Conservation (phyloP, 148 eudicot species). For the Vaccinium macrocarpon region DNA sequence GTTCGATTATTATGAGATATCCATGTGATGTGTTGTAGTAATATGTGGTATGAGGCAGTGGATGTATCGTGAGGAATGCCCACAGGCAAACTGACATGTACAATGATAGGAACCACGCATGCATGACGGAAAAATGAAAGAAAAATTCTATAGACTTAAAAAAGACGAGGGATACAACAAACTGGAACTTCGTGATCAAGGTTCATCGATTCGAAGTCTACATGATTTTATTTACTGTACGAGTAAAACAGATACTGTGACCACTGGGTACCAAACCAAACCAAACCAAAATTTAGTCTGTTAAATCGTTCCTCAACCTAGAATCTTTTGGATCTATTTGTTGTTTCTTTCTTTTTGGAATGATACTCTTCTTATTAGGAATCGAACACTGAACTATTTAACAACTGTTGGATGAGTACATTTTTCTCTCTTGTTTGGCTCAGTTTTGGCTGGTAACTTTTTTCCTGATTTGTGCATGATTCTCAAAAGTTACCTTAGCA, state of each 20-base stretch:
- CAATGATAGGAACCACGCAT: not conserved
- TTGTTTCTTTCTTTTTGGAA: not conserved
- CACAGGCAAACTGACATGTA: not conserved
- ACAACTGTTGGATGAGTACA: not conserved
- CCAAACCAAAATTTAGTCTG: not conserved
- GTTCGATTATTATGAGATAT: not conserved
- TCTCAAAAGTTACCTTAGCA: not conserved
- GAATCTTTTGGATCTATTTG: not conserved
- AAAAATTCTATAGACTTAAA: not conserved
- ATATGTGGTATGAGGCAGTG: not conserved
- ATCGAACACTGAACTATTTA: not conserved
- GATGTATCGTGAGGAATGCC: not conserved
- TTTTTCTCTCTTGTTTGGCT: conserved; percentile 6
- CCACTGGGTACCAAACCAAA: not conserved
- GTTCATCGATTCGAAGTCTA: not conserved
- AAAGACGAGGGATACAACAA: not conserved
- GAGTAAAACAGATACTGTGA: not conserved
- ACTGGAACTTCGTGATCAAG: not conserved
- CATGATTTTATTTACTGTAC: not conserved
- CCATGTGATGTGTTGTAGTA: not conserved
- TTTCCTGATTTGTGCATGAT: not conserved
- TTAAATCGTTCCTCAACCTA: not conserved
- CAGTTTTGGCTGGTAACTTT: not conserved
- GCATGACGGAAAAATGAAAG: not conserved
- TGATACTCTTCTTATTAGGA: not conserved